Conservation (phyloP, 352 stramenopile species). For the Globisporangium iwayamae region DNA sequence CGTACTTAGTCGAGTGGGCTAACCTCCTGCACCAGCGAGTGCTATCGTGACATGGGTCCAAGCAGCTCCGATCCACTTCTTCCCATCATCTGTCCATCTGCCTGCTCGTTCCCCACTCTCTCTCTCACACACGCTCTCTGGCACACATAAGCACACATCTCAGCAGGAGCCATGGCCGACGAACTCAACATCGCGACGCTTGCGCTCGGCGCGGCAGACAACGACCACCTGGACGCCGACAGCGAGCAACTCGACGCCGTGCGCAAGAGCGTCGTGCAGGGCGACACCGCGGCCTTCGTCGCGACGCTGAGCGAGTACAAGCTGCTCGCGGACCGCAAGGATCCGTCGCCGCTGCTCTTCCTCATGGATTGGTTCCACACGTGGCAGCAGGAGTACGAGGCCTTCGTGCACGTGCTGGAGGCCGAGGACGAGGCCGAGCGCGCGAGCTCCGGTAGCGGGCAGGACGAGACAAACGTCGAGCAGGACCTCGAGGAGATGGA, state of each 20-base stretch:
- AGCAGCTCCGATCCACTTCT: conserved; percentile 3
- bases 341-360: conserved; percentile 48
- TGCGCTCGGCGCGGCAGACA: conserved; percentile 33
- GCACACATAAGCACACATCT: neutral
- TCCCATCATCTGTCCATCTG: neutral
- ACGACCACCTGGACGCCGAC: conserved; percentile 22
- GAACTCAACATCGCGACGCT: conserved; percentile 45
- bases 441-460: conserved; percentile 10
- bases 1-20: neutral
- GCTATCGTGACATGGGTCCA: conserved; percentile 2
- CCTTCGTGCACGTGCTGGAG: conserved; percentile 68
- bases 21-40: neutral
- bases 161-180: conserved; percentile 28
- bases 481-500: conserved; percentile 76
- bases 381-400: conserved; percentile 86
- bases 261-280: conserved; percentile 50
- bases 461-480: conserved; percentile 34
- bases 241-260: conserved; percentile 51
- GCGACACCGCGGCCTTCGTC: conserved; percentile 49
- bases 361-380: conserved; percentile 86
- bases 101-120: neutral
- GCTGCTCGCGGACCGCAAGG: conserved; percentile 24
- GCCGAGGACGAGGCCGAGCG: conserved; percentile 40
- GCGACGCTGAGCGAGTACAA: conserved; percentile 24
- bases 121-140: neutral